Percentiles rank a stretch among this genome's conserved stretches.
phyloP scores from a whole-genome alignment of 2,329 filamentous ascomycete genomes.

The Cryoendolithus antarcticus region DNA sequence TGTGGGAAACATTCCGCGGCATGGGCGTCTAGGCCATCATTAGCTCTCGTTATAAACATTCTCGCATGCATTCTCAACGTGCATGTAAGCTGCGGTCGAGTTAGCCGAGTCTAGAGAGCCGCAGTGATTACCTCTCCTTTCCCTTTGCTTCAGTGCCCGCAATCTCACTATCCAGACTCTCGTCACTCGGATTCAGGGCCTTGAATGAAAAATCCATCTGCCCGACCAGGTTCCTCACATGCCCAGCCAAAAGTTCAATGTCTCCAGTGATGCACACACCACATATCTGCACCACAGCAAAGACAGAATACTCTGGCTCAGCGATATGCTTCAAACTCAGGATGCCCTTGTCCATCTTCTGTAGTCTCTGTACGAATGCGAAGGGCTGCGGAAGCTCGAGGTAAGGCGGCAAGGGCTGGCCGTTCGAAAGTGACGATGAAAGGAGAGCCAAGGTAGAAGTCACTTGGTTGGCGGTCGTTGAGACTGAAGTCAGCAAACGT shows the following conservation, averaged over 20 bases:
- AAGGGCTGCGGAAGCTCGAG: slow-evolving; percentile 51
- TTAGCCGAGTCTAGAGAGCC: too few species aligned
- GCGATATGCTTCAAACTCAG: slow-evolving; percentile 44
- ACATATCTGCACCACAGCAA: slow-evolving; percentile 61
- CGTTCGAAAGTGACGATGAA: slow-evolving; percentile 52
- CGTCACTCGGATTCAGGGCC: slow-evolving; percentile 29
- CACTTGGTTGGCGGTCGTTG: slow-evolving; percentile 52
- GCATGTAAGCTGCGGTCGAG: too few species aligned
- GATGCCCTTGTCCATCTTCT: slow-evolving; percentile 47
- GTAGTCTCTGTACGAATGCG: slow-evolving; percentile 44
- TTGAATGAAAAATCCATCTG: slow-evolving; percentile 61
- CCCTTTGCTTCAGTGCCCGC: neutral
- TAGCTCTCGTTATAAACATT: too few species aligned
- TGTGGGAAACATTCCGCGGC: too few species aligned
- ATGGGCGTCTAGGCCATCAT: too few species aligned
- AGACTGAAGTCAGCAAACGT: slow-evolving; percentile 41
- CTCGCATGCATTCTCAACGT: too few species aligned
- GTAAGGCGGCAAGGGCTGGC: slow-evolving; percentile 58
- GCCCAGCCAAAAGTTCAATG: slow-evolving; percentile 46
- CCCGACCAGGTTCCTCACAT: slow-evolving; percentile 53
- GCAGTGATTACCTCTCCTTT: neutral
- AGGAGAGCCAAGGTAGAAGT: slow-evolving; percentile 57
- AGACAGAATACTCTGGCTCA: slow-evolving; percentile 60
- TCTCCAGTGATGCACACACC: slow-evolving; percentile 57
- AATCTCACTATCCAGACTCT: slow-evolving; percentile 4